Percentiles rank a stretch among this genome's conserved stretches.
These are phyloP conservation scores for Didymella segeticola DNA, from an alignment of 2,329 filamentous ascomycete species.

Conservation along the genomic window DNA sequence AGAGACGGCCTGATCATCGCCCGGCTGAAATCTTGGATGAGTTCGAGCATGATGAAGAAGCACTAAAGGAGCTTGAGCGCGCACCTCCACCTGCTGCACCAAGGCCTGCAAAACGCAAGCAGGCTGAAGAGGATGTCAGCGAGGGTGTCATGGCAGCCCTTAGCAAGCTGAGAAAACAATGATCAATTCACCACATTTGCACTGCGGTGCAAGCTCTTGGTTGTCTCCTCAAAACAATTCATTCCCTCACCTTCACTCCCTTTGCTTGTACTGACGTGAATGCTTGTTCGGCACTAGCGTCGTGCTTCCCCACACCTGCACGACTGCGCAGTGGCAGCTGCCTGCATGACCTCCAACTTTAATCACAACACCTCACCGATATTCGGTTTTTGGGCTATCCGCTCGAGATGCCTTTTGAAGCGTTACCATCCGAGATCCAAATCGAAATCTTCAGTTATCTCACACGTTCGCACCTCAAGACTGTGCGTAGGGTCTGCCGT, in stretches of 20 bases:
- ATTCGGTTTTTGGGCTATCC: not conserved
- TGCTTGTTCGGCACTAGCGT: conserved; percentile 1
- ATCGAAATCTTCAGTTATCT: conserved; percentile 39
- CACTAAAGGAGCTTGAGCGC: conserved; percentile 45
- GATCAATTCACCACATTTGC: not conserved
- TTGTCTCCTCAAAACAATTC: not conserved
- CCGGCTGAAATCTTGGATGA: conserved; percentile 38
- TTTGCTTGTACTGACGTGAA: not conserved
- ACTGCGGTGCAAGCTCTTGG: not conserved
- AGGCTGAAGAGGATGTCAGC: conserved; percentile 55
- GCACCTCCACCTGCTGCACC: conserved; percentile 13
- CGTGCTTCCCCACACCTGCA: conserved; percentile 5
- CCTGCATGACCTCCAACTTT: not conserved
- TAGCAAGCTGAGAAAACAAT: conserved; percentile 58
- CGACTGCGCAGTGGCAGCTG: conserved; percentile 9
- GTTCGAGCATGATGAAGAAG: conserved; percentile 56
- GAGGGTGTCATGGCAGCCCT: conserved; percentile 67
- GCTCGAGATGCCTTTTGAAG: conserved; percentile 15
- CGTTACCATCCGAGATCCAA: conserved; percentile 39
- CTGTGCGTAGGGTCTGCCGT: conserved; percentile 28
- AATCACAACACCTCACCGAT: not conserved
- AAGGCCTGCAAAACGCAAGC: conserved; percentile 45
- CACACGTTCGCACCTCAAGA: conserved; percentile 30
- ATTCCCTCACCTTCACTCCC: conserved; percentile 4
- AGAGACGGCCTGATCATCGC: conserved; percentile 45